phyloP scores from a whole-genome alignment of 83 land plant genomes.

The Picea abies region DNA sequence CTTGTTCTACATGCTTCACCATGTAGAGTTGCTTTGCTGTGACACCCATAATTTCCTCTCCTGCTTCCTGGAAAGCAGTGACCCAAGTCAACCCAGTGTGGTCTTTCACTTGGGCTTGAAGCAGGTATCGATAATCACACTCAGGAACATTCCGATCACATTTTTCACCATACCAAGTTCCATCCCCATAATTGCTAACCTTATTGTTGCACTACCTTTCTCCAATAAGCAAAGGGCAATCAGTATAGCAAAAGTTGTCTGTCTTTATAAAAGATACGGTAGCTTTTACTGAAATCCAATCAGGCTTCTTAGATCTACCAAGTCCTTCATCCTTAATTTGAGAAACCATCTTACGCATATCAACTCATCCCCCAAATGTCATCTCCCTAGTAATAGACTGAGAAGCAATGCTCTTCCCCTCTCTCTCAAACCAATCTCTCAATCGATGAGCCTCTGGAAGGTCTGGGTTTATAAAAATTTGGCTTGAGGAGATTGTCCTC shows the following conservation, averaged over 20 bases:
- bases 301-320: constrained; percentile 89
- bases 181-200: constrained; percentile 91
- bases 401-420: constrained; percentile 52
- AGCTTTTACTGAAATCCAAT: constrained; percentile 86
- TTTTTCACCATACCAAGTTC: constrained; percentile 86
- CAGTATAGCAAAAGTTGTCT: constrained; percentile 88
- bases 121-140: constrained; percentile 90
- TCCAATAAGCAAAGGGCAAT: constrained; percentile 75
- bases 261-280: constrained; percentile 69
- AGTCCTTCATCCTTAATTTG: constrained; percentile 95
- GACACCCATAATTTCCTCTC: constrained; percentile 79
- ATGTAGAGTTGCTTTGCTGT: too few species aligned
- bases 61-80: constrained; percentile 91
- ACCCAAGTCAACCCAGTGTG: constrained; percentile 91
- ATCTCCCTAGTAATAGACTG: constrained; percentile 76
- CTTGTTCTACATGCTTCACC: too few species aligned
- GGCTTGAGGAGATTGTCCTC: constrained; percentile 74
- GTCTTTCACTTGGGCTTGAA: constrained; percentile 81
- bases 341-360: constrained; percentile 70
- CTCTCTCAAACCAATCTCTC: constrained; percentile 80
- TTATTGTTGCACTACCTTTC: constrained; percentile 91
- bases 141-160: constrained; percentile 82
- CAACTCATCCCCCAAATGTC: constrained; percentile 41
- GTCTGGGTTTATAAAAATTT: constrained; percentile 77
- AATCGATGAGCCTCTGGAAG: constrained; percentile 67